A percentile compares a stretch with the other conserved stretches of the same genome.
These are phyloP conservation scores for Prototheca wickerhamii DNA, from an alignment of 163 green algal genomes.

Conservation along the genomic window DNA sequence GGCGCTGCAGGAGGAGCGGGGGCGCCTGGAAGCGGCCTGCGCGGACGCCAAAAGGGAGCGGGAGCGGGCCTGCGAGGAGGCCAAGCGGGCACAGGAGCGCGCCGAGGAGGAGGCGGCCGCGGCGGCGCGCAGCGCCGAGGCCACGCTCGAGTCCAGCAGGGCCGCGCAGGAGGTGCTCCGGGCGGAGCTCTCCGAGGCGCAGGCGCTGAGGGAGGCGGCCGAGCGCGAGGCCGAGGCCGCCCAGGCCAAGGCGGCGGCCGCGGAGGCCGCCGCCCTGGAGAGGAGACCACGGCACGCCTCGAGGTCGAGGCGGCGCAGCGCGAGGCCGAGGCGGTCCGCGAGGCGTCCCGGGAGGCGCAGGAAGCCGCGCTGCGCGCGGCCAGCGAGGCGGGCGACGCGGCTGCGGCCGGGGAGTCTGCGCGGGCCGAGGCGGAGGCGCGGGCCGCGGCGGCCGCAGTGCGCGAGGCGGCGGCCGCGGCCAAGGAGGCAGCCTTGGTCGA, in stretches of 20 bases:
- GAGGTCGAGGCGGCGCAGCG: neutral
- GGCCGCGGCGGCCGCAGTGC: neutral
- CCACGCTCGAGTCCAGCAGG: neutral
- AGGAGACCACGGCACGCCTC: neutral
- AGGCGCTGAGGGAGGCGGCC: neutral
- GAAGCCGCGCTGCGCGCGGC: neutral
- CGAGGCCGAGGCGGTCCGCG: neutral
- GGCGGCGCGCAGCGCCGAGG: too few species aligned
- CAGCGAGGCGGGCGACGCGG: neutral
- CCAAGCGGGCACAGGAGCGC: too few species aligned
- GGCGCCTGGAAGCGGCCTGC: too few species aligned
- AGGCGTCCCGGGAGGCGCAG: neutral
- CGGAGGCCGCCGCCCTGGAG: neutral
- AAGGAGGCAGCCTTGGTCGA: neutral
- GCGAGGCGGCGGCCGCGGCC: neutral
- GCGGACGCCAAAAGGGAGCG: too few species aligned
- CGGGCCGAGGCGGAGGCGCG: slow-evolving; percentile 4
- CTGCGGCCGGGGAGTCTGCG: neutral
- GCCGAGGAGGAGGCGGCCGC: too few species aligned
- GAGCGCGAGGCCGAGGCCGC: neutral
- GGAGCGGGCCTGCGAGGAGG: too few species aligned
- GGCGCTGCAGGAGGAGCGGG: slow-evolving; percentile 2
- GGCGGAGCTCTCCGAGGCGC: neutral
- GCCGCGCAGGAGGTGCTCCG: neutral
- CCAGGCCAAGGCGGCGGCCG: neutral